phyloP scores from a whole-genome alignment of 331 rosid genomes.

The Acacia pycnantha region DNA sequence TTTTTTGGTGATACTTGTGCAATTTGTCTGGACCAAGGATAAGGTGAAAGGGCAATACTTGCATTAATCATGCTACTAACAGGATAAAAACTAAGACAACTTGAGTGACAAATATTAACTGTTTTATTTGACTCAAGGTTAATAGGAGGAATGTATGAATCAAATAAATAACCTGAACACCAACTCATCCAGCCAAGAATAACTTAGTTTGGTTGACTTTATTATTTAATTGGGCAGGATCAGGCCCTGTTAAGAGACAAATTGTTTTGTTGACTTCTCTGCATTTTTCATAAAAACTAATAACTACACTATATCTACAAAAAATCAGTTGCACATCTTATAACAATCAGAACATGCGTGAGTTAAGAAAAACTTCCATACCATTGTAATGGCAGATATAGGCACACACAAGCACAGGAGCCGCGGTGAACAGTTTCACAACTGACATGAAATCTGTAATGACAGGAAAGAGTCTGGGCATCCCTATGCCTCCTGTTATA shows the following conservation, averaged over 20 bases:
- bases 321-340: background rate
- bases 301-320: background rate
- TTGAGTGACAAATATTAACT: background rate
- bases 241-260: background rate
- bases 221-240: background rate
- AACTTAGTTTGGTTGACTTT: background rate
- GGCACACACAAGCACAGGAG: conserved; percentile 86
- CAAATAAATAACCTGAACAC: background rate
- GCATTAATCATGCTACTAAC: background rate
- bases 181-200: background rate
- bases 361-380: conserved; percentile 31
- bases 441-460: conserved; percentile 54
- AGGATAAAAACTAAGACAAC: background rate
- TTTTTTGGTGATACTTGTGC: background rate
- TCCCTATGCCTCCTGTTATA: conserved; percentile 59
- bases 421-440: conserved; percentile 72
- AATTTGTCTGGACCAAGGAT: background rate
- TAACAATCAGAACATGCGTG: conserved; percentile 3
- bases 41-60: background rate
- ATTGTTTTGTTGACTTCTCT: background rate
- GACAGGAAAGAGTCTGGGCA: conserved; percentile 85
- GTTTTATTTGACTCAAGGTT: conserved; percentile 1
- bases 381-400: conserved; percentile 94
- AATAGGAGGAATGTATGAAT: background rate
- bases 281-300: background rate